Conservation (phyloP, 148 eudicot genomes). For the Rhododendron henanense region DNA sequence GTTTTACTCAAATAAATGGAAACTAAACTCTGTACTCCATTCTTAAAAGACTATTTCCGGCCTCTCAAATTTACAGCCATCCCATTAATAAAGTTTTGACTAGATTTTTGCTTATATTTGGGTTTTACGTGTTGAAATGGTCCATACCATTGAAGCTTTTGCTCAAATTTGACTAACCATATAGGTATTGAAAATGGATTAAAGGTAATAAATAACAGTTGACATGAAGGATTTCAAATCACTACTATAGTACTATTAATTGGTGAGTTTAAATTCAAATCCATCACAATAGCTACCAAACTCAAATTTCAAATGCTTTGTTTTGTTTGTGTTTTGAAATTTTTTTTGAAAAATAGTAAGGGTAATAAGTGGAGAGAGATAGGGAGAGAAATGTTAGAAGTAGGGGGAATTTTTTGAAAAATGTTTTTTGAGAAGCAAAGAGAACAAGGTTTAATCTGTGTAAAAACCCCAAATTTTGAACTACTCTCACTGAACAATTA, state of each 20-base stretch:
- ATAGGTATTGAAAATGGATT: not conserved
- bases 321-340: too few relatives aligned
- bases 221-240: not conserved
- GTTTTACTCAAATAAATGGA: not conserved
- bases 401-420: too few relatives aligned
- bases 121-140: not conserved
- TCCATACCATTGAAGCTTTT: not conserved
- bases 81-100: not conserved
- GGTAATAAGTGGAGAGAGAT: too few relatives aligned
- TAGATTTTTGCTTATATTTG: not conserved
- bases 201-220: too few relatives aligned
- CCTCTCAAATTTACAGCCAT: not conserved
- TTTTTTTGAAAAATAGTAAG: too few relatives aligned
- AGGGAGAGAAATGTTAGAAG: too few relatives aligned
- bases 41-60: not conserved
- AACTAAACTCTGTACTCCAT: not conserved
- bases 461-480: not conserved
- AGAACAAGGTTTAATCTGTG: not conserved
- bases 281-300: not conserved
- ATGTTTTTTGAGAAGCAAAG: too few relatives aligned
- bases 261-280: not conserved
- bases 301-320: not conserved
- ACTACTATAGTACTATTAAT: not conserved
- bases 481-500: not conserved
- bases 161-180: not conserved